Percentiles rank a stretch among this genome's conserved stretches.
phyloP scores from a whole-genome alignment of 345 rosid genomes.

The Dovyalis caffra region DNA sequence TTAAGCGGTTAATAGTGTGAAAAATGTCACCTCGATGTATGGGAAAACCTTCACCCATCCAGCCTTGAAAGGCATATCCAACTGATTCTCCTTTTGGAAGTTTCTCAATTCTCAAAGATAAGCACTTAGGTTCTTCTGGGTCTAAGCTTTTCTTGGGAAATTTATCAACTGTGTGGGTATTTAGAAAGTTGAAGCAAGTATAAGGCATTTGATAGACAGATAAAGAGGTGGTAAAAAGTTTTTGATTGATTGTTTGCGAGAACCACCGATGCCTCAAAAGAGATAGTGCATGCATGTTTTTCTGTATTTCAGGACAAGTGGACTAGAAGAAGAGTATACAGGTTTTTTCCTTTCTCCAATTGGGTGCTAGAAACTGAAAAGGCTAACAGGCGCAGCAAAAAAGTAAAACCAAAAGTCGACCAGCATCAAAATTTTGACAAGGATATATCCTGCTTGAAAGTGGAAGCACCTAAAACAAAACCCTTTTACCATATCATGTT shows the following conservation, averaged over 20 bases:
- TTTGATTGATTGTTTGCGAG: constrained; percentile 56
- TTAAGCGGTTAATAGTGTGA: constrained; percentile 72
- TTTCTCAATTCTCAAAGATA: constrained; percentile 74
- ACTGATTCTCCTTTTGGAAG: constrained; percentile 56
- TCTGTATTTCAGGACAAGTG: background rate
- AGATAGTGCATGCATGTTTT: constrained; percentile 33
- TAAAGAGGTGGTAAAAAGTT: constrained; percentile 22
- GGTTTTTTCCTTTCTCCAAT: no score
- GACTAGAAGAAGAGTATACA: no score
- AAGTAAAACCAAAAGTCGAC: no score
- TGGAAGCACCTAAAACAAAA: no score
- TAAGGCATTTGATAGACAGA: constrained; percentile 7
- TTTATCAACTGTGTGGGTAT: constrained; percentile 22
- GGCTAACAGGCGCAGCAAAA: no score
- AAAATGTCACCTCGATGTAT: constrained; percentile 73
- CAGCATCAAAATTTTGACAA: no score
- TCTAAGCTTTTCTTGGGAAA: constrained; percentile 16
- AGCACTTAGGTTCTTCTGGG: constrained; percentile 41
- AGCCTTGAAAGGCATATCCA: constrained; percentile 72
- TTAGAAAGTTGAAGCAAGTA: constrained; percentile 29
- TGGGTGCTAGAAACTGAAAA: no score
- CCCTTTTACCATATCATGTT: no score
- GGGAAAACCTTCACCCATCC: constrained; percentile 86
- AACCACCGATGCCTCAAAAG: constrained; percentile 28
- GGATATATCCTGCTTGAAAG: no score